Base-by-base conservation (phyloP, 139 green algal species). In the Asterochloris erici region DNA sequence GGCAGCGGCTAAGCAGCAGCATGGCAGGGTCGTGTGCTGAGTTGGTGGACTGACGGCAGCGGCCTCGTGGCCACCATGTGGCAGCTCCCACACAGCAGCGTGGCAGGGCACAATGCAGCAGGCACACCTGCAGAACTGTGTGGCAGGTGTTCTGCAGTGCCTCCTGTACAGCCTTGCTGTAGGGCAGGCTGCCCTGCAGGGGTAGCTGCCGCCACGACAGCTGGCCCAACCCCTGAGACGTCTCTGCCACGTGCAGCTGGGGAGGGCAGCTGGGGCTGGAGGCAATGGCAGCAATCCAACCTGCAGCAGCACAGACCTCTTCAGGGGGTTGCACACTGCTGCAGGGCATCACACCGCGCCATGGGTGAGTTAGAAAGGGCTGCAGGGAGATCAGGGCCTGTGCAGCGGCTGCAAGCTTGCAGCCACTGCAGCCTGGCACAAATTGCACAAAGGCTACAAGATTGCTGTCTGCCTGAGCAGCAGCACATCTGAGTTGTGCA, bases 231-330 rank as follows among this genome's bases (percentile, higher is more conserved):
- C 15, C 13, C 29, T 73, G 29, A 88, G 26, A 38, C 73, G 70
- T 26, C 19, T 79, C 19, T 14, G 86, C 81, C 12, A 92, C 83
- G 62, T 88, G 83, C 24, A 95, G 76, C 17, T 83, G 77, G 54
- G 84, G 61, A 14, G 91, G 86, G 19, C 70, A 74, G 29, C 63
- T 76, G 0, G 84, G 87, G 66, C 83, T 79, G 60, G 77, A 90
- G 12, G 85, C 77, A 0, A 68, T 26, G 10, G 81, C 90, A 61
- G 92, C 23, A 47, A 85, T 63, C 74, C 77, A 84, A 47, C 83
- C 85, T 79, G 81, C 76, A 63, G 6, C n/a, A 71, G 66, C 66
- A 71, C 66, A 21, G 66, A 24, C 17, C 17, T 71, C 19, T 71
- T 54, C 38, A 6, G 38, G 38, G 38, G 38, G 38, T 54, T 54